Base-by-base conservation (phyloP, 495 filamentous ascomycete genomes). In the Penicillium steckii region DNA sequence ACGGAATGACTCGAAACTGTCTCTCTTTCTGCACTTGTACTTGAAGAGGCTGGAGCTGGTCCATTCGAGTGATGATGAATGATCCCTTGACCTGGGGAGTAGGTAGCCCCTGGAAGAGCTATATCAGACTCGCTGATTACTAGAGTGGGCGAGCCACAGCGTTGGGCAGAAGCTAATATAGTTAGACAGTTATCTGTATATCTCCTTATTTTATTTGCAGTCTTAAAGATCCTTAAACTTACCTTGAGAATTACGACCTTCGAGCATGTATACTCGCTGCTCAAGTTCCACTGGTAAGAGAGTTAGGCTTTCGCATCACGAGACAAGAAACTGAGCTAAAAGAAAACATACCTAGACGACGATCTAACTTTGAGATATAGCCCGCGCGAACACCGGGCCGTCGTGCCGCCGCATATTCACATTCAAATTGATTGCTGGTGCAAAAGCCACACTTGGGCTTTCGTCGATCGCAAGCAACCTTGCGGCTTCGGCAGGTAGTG, bases 341-440 rank as follows among this genome's bases (percentile, higher is more conserved):
- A 13, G n/a, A 30, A 3, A 4, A 18, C 35, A 38, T 30, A 62
- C 61, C 52, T 46, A 70, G 38, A 17, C 64, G 52, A 24, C 54
- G 41, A 40, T 69, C 64, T n/a, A 69, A 48, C 35, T 56, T 43
- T 2, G 61, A 55, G 1, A 69, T 60, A 58, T 69, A 69, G 22
- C 66, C 64, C 3, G 64, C 64, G 38, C 64, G 27, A 8, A 69
- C 17, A 9, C 65, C 67, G 8, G 47, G 47, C 35, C 62, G 63
- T 33, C 56, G 18, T 27, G 23, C 62, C 46, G 27, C 48, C 54
- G 44, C 32, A 32, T 65, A 65, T 6, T 53, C 19, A 47, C 60
- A 65, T 22, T 35, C 40, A 7, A 53, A 41, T 9, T 44, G 18
- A 42, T 44, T 57, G 33, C 59, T 56, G 25, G 19, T 10, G 44